Percentiles rank a stretch among this genome's conserved stretches.
These are phyloP conservation scores for Phytophthora sojae DNA, from an alignment of 352 stramenopile genomes.

Conservation along the genomic window DNA sequence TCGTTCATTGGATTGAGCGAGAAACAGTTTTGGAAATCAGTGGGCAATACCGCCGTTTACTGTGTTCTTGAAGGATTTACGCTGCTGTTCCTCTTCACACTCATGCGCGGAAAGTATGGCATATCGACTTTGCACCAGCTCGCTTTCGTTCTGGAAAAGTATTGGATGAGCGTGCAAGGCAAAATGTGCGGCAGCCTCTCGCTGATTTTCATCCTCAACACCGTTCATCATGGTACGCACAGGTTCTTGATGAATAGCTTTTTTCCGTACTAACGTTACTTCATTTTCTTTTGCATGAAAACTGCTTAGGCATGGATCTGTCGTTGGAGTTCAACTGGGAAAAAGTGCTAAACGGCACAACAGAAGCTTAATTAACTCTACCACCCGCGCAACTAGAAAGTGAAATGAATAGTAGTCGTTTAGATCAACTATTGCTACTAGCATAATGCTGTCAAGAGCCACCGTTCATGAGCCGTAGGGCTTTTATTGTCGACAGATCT, in stretches of 20 bases:
- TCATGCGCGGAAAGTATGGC: constrained; percentile 39
- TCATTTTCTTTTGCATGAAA: not conserved
- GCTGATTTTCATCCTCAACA: constrained; percentile 42
- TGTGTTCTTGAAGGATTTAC: constrained; percentile 17
- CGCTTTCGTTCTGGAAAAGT: constrained; percentile 45
- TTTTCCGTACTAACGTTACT: not conserved
- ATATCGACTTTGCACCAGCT: constrained; percentile 36
- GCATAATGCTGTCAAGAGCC: too few relatives aligned
- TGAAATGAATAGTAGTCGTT: too few relatives aligned
- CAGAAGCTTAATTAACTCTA: not conserved
- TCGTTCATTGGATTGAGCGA: constrained; percentile 22
- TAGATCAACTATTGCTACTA: too few relatives aligned
- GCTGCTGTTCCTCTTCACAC: constrained; percentile 23
- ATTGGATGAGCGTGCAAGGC: constrained; percentile 36
- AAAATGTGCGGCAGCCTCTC: constrained; percentile 34
- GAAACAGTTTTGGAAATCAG: constrained; percentile 7
- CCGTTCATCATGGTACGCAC: constrained; percentile 15
- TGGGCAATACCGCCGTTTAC: constrained; percentile 17
- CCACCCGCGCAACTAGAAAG: too few relatives aligned
- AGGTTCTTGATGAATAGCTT: not conserved
- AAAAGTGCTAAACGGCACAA: constrained; percentile 4
- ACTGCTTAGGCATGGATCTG: not conserved
- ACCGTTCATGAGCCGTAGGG: too few relatives aligned
- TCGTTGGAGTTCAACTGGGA: constrained; percentile 3
- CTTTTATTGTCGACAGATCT: too few relatives aligned